Conservation (phyloP, 495 filamentous ascomycete genomes). For the Talaromyces nanjingensis region DNA sequence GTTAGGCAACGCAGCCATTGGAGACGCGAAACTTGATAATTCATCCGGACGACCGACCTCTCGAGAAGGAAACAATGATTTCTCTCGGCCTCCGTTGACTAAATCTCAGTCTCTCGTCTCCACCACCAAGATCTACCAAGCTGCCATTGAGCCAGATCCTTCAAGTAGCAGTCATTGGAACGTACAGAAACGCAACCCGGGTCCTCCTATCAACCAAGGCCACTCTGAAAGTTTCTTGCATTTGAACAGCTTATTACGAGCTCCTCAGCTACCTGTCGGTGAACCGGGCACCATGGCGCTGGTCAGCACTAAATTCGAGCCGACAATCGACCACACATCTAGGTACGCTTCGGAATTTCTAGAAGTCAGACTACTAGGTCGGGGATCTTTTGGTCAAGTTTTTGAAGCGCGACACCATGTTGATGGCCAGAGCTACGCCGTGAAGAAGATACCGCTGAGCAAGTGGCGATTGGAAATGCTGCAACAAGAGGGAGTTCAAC, state of each 20-base stretch:
- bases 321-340: slow-evolving; percentile 16
- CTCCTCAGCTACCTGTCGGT: neutral
- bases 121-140: neutral
- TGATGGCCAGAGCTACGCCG: slow-evolving; percentile 44
- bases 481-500: slow-evolving; percentile 37
- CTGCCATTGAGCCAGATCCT: neutral
- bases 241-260: neutral
- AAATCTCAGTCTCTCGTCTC: slow-evolving; percentile 1
- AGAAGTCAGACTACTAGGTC: slow-evolving; percentile 39
- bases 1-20: slow-evolving; percentile 30
- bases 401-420: slow-evolving; percentile 45
- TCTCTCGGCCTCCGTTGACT: neutral
- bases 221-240: slow-evolving; percentile 9
- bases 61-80: slow-evolving; percentile 11
- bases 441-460: slow-evolving; percentile 48
- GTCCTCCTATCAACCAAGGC: slow-evolving; percentile 14
- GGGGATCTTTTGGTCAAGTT: slow-evolving; percentile 47
- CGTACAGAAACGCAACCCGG: slow-evolving; percentile 15
- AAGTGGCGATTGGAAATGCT: slow-evolving; percentile 39
- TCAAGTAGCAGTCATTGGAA: slow-evolving; percentile 4
- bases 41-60: slow-evolving; percentile 10
- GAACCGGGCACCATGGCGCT: slow-evolving; percentile 8
- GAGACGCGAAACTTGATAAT: slow-evolving; percentile 26
- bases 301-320: slow-evolving; percentile 18
- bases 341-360: slow-evolving; percentile 38